Conservation (phyloP, 164 flowering plant species). For the Buxus sempervirens region DNA sequence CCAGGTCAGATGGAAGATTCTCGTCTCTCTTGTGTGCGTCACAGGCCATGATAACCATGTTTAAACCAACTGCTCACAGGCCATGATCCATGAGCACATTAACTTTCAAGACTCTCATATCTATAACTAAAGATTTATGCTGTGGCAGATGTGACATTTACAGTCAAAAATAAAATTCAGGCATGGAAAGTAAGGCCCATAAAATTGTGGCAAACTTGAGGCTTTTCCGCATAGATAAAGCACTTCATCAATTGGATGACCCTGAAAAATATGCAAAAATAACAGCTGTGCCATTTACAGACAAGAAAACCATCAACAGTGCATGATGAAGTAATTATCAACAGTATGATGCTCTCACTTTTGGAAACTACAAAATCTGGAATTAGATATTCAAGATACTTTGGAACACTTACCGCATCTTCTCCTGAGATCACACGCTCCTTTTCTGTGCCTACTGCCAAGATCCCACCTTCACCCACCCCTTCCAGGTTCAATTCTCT, state of each 20-base stretch:
- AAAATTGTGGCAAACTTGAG: too few relatives aligned
- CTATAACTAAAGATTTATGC: too few relatives aligned
- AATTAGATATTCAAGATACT: not conserved
- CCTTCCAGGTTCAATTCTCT: slow-evolving; percentile 34
- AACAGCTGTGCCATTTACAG: not conserved
- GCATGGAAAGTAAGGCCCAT: too few relatives aligned
- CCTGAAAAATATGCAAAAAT: not conserved
- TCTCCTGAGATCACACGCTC: slow-evolving; percentile 81
- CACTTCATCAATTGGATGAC: not conserved
- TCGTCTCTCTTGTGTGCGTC: too few relatives aligned
- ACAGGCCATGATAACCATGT: too few relatives aligned
- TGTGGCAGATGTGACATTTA: too few relatives aligned
- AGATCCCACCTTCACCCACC: slow-evolving; percentile 61
- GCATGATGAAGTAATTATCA: not conserved
- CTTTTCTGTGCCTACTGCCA: slow-evolving; percentile 86
- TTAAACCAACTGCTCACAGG: too few relatives aligned
- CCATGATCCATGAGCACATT: too few relatives aligned
- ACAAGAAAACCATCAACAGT: not conserved
- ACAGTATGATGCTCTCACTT: not conserved
- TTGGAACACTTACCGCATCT: slow-evolving; percentile 74
- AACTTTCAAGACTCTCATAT: too few relatives aligned
- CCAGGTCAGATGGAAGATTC: too few relatives aligned
- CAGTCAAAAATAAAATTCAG: too few relatives aligned
- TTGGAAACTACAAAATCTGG: not conserved
- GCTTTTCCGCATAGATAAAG: not conserved